Conservation (phyloP, 1,284 basidiomycete species). For the Gomphus bonarii region DNA sequence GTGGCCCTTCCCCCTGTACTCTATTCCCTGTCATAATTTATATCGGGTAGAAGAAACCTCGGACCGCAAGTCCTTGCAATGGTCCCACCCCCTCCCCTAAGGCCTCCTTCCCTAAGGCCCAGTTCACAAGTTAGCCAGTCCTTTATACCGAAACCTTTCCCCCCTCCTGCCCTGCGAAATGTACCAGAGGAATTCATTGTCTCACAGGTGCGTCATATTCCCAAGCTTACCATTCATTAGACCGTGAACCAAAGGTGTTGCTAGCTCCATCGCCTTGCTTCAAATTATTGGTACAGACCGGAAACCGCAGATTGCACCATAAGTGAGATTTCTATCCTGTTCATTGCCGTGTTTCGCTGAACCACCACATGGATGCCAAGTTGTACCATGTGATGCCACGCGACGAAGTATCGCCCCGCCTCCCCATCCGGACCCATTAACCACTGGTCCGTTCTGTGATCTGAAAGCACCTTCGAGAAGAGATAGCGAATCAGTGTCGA, state of each 20-base stretch:
- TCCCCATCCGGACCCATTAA: conserved; percentile 20
- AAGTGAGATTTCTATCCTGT: conserved; percentile 30
- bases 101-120: not conserved
- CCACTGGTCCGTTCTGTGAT: conserved; percentile 18
- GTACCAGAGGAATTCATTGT: conserved; percentile 62
- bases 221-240: not conserved
- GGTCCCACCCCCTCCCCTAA: too few relatives aligned
- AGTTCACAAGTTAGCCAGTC: conserved; percentile 21
- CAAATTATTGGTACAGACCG: conserved; percentile 57
- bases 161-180: conserved; percentile 40
- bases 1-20: not conserved
- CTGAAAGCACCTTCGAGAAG: conserved; percentile 28
- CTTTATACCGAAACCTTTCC: conserved; percentile 44
- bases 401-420: conserved; percentile 10
- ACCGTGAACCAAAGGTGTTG: not conserved
- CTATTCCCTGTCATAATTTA: not conserved
- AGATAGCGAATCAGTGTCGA: conserved; percentile 37
- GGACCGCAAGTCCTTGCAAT: not conserved
- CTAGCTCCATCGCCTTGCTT: conserved; percentile 54
- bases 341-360: not conserved
- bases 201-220: conserved; percentile 7
- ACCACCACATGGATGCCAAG: conserved; percentile 4
- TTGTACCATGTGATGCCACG: not conserved
- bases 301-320: conserved; percentile 68
- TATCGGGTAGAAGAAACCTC: not conserved